Conservation (phyloP, 2,329 filamentous ascomycete genomes). For the Colletotrichum godetiae region DNA sequence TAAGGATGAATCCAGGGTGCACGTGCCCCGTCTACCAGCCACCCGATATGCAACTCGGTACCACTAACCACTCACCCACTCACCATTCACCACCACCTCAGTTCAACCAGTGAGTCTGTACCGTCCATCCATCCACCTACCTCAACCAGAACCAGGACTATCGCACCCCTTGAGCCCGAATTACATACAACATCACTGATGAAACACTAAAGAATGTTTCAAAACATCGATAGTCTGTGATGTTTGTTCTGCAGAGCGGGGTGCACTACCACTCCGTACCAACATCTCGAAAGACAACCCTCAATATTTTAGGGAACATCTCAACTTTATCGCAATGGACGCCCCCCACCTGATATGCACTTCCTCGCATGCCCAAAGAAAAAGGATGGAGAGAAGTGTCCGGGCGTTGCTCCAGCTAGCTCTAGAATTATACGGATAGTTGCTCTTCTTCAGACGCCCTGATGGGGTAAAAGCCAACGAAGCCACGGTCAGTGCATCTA, state of each 20-base stretch:
- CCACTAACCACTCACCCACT: not conserved
- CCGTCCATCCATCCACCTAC: conserved; percentile 7
- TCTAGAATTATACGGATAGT: not conserved
- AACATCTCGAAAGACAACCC: not conserved
- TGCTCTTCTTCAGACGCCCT: conserved; percentile 7
- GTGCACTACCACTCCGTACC: not conserved
- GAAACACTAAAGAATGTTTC: conserved; percentile 34
- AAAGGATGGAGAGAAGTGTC: not conserved
- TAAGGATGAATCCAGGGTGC: conserved; percentile 3
- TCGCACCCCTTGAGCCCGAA: not conserved
- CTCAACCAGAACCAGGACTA: not conserved
- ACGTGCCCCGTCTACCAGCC: conserved; percentile 31
- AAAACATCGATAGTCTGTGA: conserved; percentile 30
- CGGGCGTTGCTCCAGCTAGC: conserved; percentile 2
- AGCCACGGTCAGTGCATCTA: conserved; percentile 16
- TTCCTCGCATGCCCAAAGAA: not conserved
- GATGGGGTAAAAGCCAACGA: not conserved
- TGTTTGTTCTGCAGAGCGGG: not conserved
- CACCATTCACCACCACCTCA: not conserved
- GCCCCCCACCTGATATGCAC: not conserved
- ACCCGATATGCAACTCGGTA: conserved; percentile 10
- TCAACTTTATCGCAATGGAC: not conserved
- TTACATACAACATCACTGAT: conserved; percentile 19
- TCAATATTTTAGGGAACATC: not conserved
- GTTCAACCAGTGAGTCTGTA: too few species aligned